phyloP scores from a whole-genome alignment of 768 basidiomycete genomes.

The Cystofilobasidium bisporidii region DNA sequence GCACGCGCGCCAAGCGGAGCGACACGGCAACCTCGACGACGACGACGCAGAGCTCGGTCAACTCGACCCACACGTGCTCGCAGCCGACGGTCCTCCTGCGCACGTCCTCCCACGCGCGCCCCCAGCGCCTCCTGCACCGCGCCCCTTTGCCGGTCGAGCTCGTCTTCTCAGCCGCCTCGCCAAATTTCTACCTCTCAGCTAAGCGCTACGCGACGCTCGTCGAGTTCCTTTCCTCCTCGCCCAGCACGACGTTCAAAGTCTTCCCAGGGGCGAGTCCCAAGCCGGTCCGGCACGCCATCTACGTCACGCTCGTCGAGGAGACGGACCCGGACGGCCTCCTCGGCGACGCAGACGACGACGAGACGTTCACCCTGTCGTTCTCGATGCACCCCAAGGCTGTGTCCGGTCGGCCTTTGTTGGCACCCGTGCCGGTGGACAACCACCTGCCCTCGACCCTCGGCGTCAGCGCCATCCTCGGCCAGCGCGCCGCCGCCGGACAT shows the following conservation, averaged over 20 bases:
- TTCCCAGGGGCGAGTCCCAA: background rate
- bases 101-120: background rate
- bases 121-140: background rate
- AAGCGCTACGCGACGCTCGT: background rate
- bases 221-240: background rate
- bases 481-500: background rate
- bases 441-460: background rate
- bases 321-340: background rate
- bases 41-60: background rate
- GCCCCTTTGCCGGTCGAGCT: background rate
- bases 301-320: background rate
- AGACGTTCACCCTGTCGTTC: background rate
- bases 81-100: conserved; percentile 3
- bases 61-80: background rate
- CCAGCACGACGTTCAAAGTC: background rate
- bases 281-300: background rate
- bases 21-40: background rate
- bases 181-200: background rate
- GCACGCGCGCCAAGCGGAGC: background rate
- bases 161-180: background rate
- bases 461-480: background rate
- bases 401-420: too few relatives aligned
- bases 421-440: too few relatives aligned
- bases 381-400: background rate
- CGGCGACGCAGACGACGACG: background rate